phyloP scores from a whole-genome alignment of 2,329 filamentous ascomycete genomes.

The Zopfia rhizophila region DNA sequence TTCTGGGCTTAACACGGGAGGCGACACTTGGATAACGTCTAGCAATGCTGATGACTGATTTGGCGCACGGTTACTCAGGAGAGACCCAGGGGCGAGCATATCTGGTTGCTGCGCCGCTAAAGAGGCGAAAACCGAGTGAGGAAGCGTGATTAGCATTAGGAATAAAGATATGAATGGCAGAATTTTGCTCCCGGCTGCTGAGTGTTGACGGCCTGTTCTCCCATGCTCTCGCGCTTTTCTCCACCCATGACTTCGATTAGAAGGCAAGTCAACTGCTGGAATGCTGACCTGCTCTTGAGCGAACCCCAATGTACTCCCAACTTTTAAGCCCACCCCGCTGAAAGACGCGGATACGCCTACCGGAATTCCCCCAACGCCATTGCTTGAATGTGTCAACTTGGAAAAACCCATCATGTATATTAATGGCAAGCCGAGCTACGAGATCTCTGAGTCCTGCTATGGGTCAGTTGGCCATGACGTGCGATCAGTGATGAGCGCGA shows the following conservation, averaged over 20 bases:
- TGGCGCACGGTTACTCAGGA: slow-evolving; percentile 32
- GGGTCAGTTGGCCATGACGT: too few species aligned
- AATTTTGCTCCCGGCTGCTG: slow-evolving; percentile 23
- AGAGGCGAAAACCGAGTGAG: slow-evolving; percentile 34
- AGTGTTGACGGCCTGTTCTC: slow-evolving; percentile 22
- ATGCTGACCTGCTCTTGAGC: slow-evolving; percentile 29
- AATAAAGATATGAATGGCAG: slow-evolving; percentile 35
- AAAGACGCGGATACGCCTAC: slow-evolving; percentile 19
- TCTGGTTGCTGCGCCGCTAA: slow-evolving; percentile 28
- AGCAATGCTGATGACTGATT: slow-evolving; percentile 53
- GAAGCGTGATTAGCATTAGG: slow-evolving; percentile 48
- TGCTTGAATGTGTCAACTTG: too few species aligned
- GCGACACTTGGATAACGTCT: slow-evolving; percentile 75
- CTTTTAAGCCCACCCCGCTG: slow-evolving; percentile 22
- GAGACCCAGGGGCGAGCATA: slow-evolving; percentile 20
- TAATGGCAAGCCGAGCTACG: too few species aligned
- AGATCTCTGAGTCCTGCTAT: too few species aligned
- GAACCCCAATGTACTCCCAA: slow-evolving; percentile 27
- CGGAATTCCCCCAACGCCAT: slow-evolving; percentile 41
- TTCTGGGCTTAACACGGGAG: slow-evolving; percentile 68
- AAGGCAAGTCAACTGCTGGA: slow-evolving; percentile 22
- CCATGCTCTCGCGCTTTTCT: slow-evolving; percentile 16
- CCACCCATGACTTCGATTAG: slow-evolving; percentile 16
- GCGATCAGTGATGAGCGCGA: slow-evolving; percentile 6
- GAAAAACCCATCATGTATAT: too few species aligned